Evolutionary conservation across 2,329 filamentous ascomycete species (phyloP), one percentile per base, ranked within the genome.

Genomic region (Hypoxylon sp.): DNA sequence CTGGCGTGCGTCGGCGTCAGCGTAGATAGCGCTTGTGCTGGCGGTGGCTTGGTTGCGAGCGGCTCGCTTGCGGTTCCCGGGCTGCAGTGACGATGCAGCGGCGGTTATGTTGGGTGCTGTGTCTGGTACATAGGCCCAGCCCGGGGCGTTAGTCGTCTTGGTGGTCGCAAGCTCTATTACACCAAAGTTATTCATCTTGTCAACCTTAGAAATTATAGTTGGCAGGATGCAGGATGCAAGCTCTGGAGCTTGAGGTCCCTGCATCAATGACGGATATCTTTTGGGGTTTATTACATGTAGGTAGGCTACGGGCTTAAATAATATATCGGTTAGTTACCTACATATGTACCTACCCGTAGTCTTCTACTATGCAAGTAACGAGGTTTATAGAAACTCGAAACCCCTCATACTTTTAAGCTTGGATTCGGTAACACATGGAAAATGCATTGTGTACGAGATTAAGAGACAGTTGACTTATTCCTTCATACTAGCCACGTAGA

Each of bases 91-190:
- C 10, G 62, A 28, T 0, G 46, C 19, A n/a, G 61, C 28, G 55
- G 82, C 78, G 1, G 17, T 13, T 43, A 43, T 21, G 72, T 86
- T 85, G 9, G 88, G 84, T 11, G 87, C 86, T 77, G 87, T 90
- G 76, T 97, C 93, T 30, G 94, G 90, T 1, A 98, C 93, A 78
- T 97, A 97, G 11, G 93, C 93, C 91, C 94, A 98, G 75, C 95
- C 95, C 0, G 95, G 94, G 0, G 93, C 92, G 48, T 87, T 84
- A 48, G 88, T 87, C 14, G 89, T 89, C 67, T 89, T 89, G 28
- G 89, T 83, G 75, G 88, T 89, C 36, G 93, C 92, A 63, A 98
- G 84, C 73, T 97, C 91, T 80, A 97, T 90, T 74, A 98, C 93
- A 74, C 92, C 91, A 72, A 91, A 91, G 75, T 90, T 89, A 76